phyloP scores from a whole-genome alignment of 805 yeast species.

The Pichia gijzeniarum region DNA sequence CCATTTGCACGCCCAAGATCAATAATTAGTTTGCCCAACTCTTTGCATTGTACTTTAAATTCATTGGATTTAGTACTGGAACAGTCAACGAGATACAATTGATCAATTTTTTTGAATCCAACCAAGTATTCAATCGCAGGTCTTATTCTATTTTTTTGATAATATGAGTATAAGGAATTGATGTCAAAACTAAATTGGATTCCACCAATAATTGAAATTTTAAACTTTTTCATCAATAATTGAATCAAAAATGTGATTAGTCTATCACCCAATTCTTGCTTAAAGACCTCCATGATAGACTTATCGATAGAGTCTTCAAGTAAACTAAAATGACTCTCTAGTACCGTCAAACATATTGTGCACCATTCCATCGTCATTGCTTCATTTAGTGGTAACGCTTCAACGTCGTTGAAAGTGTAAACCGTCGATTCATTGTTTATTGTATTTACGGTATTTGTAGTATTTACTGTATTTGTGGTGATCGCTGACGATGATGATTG shows the following conservation, averaged over 20 bases:
- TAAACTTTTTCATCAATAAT: constrained; percentile 59
- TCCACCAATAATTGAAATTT: constrained; percentile 78
- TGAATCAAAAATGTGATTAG: constrained; percentile 73
- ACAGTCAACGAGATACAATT: constrained; percentile 65
- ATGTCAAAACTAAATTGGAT: constrained; percentile 74
- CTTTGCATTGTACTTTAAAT: constrained; percentile 67
- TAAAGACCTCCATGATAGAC: constrained; percentile 83
- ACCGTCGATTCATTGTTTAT: constrained; percentile 3
- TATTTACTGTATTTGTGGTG: constrained; percentile 1
- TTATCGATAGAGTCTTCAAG: constrained; percentile 81
- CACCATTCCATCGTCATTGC: constrained; percentile 56
- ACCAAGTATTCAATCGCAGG: constrained; percentile 70
- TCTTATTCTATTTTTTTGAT: constrained; percentile 54
- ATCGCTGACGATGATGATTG: constrained; percentile 8
- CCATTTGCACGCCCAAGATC: constrained; percentile 85
- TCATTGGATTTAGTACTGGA: constrained; percentile 1
- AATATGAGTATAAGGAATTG: constrained; percentile 70
- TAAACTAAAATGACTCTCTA: constrained; percentile 66
- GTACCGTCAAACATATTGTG: constrained; percentile 47
- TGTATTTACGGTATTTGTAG: constrained; percentile 3
- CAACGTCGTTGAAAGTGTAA: constrained; percentile 11
- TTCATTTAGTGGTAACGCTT: constrained; percentile 19
- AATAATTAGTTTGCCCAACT: constrained; percentile 74
- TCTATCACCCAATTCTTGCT: constrained; percentile 88
- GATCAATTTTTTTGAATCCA: constrained; percentile 80